A percentile compares a stretch with the other conserved stretches of the same genome.
Evolutionary conservation across 2,329 filamentous ascomycete species (phyloP).

Genomic region (Monosporascus sp.): DNA sequence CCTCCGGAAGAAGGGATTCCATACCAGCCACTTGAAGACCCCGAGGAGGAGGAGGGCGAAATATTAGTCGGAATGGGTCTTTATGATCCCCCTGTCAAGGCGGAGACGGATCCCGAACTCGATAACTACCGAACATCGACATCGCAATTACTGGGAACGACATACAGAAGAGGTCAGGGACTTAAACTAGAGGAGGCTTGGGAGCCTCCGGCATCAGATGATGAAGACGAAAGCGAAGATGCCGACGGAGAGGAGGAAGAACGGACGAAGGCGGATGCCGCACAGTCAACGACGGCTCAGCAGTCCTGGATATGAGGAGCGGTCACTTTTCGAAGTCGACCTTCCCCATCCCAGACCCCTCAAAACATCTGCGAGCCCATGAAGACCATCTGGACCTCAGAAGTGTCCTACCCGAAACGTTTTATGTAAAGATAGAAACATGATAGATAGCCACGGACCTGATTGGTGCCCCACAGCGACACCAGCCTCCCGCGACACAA

Average conservation of each 20-base stretch:
- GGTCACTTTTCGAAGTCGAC: not conserved
- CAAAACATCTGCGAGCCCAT: conserved; percentile 7
- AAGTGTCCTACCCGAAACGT: conserved; percentile 1
- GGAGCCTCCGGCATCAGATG: conserved; percentile 58
- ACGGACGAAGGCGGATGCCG: conserved; percentile 24
- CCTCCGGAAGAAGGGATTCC: conserved; percentile 45
- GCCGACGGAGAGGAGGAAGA: conserved; percentile 34
- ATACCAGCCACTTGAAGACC: conserved; percentile 46
- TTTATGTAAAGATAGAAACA: not conserved
- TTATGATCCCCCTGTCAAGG: conserved; percentile 66
- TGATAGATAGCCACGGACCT: not conserved
- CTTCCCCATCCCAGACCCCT: too few relatives aligned
- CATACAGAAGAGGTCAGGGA: conserved; percentile 59
- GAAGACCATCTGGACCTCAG: conserved; percentile 9
- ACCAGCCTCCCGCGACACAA: too few relatives aligned
- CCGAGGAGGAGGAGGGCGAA: conserved; percentile 53
- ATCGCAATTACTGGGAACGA: conserved; percentile 48
- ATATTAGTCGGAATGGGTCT: conserved; percentile 79
- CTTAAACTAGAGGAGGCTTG: conserved; percentile 78
- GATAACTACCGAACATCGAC: conserved; percentile 53
- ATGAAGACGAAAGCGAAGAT: conserved; percentile 51
- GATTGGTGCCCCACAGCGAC: not conserved
- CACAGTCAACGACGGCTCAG: conserved; percentile 23
- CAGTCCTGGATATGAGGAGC: conserved; percentile 18
- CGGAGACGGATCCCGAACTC: conserved; percentile 42